Conservation (phyloP, 805 yeast genomes). For the Metschnikowia drakensbergensis region DNA sequence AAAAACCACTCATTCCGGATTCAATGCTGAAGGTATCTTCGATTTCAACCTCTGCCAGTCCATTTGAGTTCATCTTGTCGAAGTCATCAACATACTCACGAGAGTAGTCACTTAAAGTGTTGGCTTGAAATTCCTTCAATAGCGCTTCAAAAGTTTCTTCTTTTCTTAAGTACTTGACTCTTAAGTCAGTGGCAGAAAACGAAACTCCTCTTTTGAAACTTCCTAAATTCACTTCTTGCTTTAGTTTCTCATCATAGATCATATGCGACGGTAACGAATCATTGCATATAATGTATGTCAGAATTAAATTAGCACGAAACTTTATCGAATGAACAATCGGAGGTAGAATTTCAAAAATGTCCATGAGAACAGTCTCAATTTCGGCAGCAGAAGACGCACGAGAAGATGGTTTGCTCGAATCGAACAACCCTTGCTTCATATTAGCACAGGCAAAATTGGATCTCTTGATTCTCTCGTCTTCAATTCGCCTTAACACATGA, state of each 20-base stretch:
- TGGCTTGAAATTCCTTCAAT: slow-evolving; percentile 26
- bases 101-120: slow-evolving; percentile 36
- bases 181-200: slow-evolving; percentile 21
- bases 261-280: slow-evolving; percentile 37
- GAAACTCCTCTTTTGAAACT: slow-evolving; percentile 39
- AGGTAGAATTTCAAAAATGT: slow-evolving; percentile 34
- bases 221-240: slow-evolving; percentile 30
- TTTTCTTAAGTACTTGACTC: slow-evolving; percentile 21
- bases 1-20: slow-evolving; percentile 10
- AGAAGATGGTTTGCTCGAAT: neutral
- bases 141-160: slow-evolving; percentile 21
- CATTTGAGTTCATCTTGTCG: slow-evolving; percentile 24
- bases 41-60: slow-evolving; percentile 19
- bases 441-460: slow-evolving; percentile 26
- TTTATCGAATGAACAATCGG: slow-evolving; percentile 23
- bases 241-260: slow-evolving; percentile 21
- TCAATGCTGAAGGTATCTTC: slow-evolving; percentile 36
- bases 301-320: slow-evolving; percentile 24
- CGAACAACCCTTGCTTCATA: slow-evolving; percentile 1
- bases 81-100: slow-evolving; percentile 35
- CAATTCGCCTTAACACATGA: slow-evolving; percentile 29
- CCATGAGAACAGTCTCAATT: slow-evolving; percentile 10
- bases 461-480: slow-evolving; percentile 26
- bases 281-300: slow-evolving; percentile 36
- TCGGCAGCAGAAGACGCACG: neutral